Percentiles rank a stretch among this genome's conserved stretches.
Evolutionary conservation across 345 rosid genomes (phyloP).

Genomic region (Reutealis trisperma): DNA sequence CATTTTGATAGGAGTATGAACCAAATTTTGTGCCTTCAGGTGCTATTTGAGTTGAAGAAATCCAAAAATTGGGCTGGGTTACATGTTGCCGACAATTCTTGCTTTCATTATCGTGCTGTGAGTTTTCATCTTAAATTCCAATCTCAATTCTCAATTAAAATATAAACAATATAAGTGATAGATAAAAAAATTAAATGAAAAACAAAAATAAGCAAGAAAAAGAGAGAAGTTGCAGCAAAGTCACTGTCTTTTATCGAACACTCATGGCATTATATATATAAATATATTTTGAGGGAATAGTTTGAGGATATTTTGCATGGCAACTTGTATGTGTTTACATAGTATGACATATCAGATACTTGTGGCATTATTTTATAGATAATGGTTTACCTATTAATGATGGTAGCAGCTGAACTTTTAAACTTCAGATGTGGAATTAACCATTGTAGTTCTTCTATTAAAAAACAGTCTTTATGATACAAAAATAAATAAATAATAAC

Average conservation of each 20-base stretch:
- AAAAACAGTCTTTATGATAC: not conserved
- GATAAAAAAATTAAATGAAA: not conserved
- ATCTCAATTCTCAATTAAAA: not conserved
- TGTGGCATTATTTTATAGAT: not conserved
- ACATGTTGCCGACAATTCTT: conserved; percentile 86
- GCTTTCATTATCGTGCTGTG: conserved; percentile 87
- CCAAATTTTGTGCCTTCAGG: conserved; percentile 45
- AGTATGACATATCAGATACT: too few species aligned
- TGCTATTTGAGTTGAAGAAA: conserved; percentile 61
- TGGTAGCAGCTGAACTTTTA: not conserved
- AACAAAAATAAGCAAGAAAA: too few species aligned
- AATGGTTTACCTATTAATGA: not conserved
- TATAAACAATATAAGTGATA: not conserved
- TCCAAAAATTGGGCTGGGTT: conserved; percentile 76
- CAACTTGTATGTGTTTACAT: not conserved
- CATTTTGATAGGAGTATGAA: too few species aligned
- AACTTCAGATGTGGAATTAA: not conserved
- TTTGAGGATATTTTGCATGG: not conserved
- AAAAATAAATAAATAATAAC: not conserved
- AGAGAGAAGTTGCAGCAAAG: not conserved
- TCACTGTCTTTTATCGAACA: not conserved
- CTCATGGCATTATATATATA: too few species aligned
- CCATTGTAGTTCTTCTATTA: not conserved
- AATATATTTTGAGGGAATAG: not conserved
- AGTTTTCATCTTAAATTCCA: conserved; percentile 30